Evolutionary conservation across 1,284 basidiomycete genomes (phyloP), one percentile per base, ranked within the genome.

Genomic region (Macrocystidia cucumis): DNA sequence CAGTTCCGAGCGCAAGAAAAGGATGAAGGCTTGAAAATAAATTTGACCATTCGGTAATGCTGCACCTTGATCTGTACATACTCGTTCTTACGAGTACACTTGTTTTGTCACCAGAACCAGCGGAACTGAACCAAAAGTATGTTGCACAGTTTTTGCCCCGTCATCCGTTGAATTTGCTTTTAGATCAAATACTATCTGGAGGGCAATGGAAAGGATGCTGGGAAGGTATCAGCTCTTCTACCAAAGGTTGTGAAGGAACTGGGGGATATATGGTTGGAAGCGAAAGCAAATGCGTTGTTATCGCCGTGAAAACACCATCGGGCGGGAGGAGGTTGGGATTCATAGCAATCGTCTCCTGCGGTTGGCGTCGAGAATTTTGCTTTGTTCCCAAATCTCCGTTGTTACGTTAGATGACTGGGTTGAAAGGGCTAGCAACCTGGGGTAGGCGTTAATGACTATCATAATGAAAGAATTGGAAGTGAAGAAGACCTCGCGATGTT

Each of bases 161-260:
- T n/a, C n/a, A n/a, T n/a, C n/a, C n/a, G n/a, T n/a, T n/a, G n/a
- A 32, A 7, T 17, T 4, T 27, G 22, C 7, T 28, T 31, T 9
- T 38, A 86, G 81, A 84, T 89, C 55, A 90, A 90, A 49, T 88
- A 81, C 51, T 90, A 90, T 50, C 62, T 89, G 14, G 87, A 90
- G 59, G 86, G 82, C 2, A 74, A 62, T 40, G 82, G 85, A 1
- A 60, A 54, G 32, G 54, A 78, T 45, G 54, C 59, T 0, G 37
- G 44, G 11, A 49, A 52, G 1, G 72, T 87, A 2, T 52, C 58
- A 1, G 46, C 43, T n/a, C 49, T 72, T 24, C 62, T 89, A 11
- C 55, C 57, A 2, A 55, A 49, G 30, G 75, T 83, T 0, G 67
- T 82, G 1, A 49, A 59, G 18, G 78, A 82, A 41, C 53, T 90